Base-by-base conservation (phyloP, 176 grass and related monocot genomes). In the Triticum timopheevii region DNA sequence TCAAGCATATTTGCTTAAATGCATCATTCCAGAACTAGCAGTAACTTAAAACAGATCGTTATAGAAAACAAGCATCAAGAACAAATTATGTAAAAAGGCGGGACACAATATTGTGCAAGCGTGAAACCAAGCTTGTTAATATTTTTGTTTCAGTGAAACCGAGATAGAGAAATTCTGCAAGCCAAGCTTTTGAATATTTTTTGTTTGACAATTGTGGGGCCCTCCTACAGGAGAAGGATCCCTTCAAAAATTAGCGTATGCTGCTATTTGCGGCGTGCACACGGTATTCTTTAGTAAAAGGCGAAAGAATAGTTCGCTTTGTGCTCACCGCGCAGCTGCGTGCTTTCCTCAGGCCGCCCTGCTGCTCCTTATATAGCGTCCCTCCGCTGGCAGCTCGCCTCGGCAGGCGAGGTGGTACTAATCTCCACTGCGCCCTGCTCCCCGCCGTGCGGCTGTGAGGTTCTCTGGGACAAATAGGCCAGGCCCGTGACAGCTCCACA, bases 231-330 rank as follows among this genome's bases (percentile, higher is more conserved):
- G 15, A 76, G 68, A n/a, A 87, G 27, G 39, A 80, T 62, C 27
- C 80, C 81, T 84, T 31, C 2, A 87, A 87, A 91, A 80, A 80
- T 91, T 62, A 0, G 81, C 69, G 81, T 87, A 76, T 90, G 72
- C 50, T 54, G 50, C 50, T 54, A 7, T 6, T 6, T 54, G 50
- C 79, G 56, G 73, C 76, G 63, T 8, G 73, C 92, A 90, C 90
- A 92, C 80, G 86, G 88, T 94, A 94, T 92, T 89, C 87, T 93
- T 90, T 83, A 90, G 80, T 90, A 90, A 87, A 87, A 87, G 83
- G 85, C 89, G 81, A 91, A 91, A 87, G 78, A 87, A 91, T 87
- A 87, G 69, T 85, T 91, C 81, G 85, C 85, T 91, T 1, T 92
- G 85, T 83, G 89, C 82, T 50, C 89, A 88, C 82, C 89, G 69